These are phyloP conservation scores for Blastobotrys capitulatus DNA, from an alignment of 1,139 yeast genomes.

Conservation along the genomic window DNA sequence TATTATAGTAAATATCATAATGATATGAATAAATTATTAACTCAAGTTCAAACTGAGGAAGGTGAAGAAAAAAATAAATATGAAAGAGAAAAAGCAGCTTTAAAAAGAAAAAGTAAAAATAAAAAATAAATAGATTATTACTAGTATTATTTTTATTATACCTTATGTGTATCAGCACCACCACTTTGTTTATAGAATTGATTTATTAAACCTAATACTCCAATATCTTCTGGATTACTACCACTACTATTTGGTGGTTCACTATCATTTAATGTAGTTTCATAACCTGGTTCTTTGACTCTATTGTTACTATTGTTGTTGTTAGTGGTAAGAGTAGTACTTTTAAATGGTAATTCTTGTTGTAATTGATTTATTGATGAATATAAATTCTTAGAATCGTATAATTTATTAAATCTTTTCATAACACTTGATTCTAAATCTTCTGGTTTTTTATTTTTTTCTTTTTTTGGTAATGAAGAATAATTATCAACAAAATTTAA, in stretches of 20 bases:
- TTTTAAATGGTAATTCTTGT: background rate
- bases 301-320: background rate
- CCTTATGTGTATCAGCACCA: constrained; percentile 16
- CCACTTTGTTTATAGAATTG: constrained; percentile 56
- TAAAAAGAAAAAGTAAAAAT: constrained; percentile 37
- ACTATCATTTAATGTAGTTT: background rate
- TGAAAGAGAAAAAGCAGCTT: constrained; percentile 72
- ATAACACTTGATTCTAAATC: constrained; percentile 29
- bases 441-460: background rate
- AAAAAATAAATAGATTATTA: background rate
- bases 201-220: constrained; percentile 78
- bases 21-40: constrained; percentile 82
- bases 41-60: constrained; percentile 83
- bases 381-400: background rate
- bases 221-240: constrained; percentile 33
- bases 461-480: constrained; percentile 12
- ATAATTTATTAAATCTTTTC: constrained; percentile 25
- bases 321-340: no score
- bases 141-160: constrained; percentile 1
- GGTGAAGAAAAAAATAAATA: constrained; percentile 92
- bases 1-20: constrained; percentile 77
- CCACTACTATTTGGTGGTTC: background rate
- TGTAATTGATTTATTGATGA: background rate
- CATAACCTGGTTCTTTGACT: constrained; percentile 7
- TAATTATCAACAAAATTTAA: constrained; percentile 82